A percentile compares a stretch with the other conserved stretches of the same genome.
Conservation (phyloP, 129 eudicot genomes). For the Artemisia tridentata region DNA sequence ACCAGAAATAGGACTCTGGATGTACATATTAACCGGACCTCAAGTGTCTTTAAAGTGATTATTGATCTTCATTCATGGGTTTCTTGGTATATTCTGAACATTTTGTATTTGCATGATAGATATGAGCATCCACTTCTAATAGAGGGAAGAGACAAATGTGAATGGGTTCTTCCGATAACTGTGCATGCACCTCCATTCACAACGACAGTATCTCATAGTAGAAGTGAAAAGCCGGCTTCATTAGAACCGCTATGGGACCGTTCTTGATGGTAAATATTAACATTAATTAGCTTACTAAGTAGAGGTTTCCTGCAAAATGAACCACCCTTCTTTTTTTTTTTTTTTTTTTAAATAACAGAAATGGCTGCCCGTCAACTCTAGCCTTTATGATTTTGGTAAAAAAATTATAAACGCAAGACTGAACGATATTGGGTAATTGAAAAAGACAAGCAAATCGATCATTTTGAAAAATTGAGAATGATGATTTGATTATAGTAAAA, state of each 20-base stretch:
- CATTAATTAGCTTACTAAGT: background rate
- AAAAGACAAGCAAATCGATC: background rate
- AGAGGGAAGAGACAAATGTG: slow-evolving; percentile 97
- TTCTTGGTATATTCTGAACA: slow-evolving; percentile 1
- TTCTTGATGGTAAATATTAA: slow-evolving; percentile 53
- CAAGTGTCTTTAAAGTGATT: too few relatives aligned
- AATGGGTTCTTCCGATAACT: slow-evolving; percentile 93
- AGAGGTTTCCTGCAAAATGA: background rate
- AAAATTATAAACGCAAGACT: background rate
- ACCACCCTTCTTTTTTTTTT: background rate
- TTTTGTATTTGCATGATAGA: slow-evolving; percentile 34
- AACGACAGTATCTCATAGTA: slow-evolving; percentile 47
- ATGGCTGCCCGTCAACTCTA: too few relatives aligned
- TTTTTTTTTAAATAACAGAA: too few relatives aligned
- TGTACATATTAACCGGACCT: background rate
- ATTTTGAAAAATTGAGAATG: slow-evolving; percentile 7
- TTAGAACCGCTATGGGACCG: slow-evolving; percentile 77
- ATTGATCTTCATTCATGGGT: slow-evolving; percentile 3
- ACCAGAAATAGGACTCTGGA: too few relatives aligned
- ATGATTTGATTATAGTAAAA: slow-evolving; percentile 8
- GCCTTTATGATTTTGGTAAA: background rate
- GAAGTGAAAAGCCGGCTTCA: slow-evolving; percentile 58
- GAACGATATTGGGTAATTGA: background rate
- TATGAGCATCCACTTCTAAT: slow-evolving; percentile 90
- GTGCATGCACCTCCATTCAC: slow-evolving; percentile 87